Conservation (phyloP, 1,284 basidiomycete genomes). For the Amylostereum areolatum region DNA sequence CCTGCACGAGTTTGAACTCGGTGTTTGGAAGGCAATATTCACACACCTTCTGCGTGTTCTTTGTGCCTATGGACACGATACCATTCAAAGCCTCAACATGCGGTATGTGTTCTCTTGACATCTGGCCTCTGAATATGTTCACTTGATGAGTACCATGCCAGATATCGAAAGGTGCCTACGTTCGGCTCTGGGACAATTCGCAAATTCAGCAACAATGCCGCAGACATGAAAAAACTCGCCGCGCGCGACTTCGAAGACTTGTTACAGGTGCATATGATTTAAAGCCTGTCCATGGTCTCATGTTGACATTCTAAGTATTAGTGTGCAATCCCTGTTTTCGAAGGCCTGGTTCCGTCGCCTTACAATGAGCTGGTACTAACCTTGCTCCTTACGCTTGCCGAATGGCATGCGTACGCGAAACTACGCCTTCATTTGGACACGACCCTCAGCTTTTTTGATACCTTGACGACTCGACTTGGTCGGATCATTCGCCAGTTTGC, state of each 20-base stretch:
- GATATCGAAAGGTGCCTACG: background rate
- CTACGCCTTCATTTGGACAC: constrained; percentile 23
- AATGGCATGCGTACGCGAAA: constrained; percentile 25
- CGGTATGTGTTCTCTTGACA: no score
- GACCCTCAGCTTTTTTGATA: constrained; percentile 13
- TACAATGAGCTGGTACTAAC: constrained; percentile 15
- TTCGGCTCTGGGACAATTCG: constrained; percentile 18
- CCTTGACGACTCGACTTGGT: constrained; percentile 14
- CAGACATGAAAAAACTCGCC: constrained; percentile 25
- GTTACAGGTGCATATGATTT: constrained; percentile 20
- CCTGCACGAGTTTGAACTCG: constrained; percentile 18
- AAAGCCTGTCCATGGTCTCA: constrained; percentile 14
- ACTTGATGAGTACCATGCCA: background rate
- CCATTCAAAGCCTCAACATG: constrained; percentile 5
- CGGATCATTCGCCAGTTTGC: constrained; percentile 12
- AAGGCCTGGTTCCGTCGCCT: constrained; percentile 19
- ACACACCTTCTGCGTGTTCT: constrained; percentile 20
- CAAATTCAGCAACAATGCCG: constrained; percentile 21
- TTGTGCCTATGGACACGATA: constrained; percentile 1
- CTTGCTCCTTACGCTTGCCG: constrained; percentile 17
- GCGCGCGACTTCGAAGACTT: constrained; percentile 28
- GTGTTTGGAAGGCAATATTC: constrained; percentile 21
- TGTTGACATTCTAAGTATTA: background rate
- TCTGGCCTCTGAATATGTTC: background rate
- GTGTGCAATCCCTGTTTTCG: constrained; percentile 1